Conservation (phyloP, 805 yeast species). For the Saturnispora galanensis region DNA sequence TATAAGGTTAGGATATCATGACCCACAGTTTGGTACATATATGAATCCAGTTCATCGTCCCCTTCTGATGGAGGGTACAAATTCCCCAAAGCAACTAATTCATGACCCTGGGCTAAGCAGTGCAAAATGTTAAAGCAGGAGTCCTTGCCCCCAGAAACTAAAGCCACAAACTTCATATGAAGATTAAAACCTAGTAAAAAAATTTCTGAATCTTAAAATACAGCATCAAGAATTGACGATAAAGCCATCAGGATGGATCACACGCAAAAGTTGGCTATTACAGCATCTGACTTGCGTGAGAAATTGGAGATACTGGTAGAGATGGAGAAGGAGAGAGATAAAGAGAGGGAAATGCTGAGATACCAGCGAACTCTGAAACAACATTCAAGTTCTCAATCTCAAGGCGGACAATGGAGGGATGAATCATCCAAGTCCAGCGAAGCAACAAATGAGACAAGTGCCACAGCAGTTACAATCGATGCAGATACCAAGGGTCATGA, state of each 20-base stretch:
- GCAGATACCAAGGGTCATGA: too few species aligned
- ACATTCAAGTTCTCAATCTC: neutral
- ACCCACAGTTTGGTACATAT: conserved; percentile 97
- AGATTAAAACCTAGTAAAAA: neutral
- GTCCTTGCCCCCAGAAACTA: conserved; percentile 94
- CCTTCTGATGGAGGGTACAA: conserved; percentile 45
- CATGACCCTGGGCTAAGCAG: conserved; percentile 79
- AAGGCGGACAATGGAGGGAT: too few species aligned
- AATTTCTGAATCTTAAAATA: too few species aligned
- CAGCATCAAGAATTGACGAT: too few species aligned
- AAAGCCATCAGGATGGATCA: neutral
- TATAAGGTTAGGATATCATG: conserved; percentile 64
- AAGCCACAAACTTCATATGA: conserved; percentile 80
- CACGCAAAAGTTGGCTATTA: neutral
- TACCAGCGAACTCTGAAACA: neutral
- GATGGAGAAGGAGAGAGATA: neutral
- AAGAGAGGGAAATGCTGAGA: neutral
- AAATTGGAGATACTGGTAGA: neutral
- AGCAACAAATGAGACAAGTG: neutral
- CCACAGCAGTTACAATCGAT: too few species aligned
- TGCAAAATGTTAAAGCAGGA: conserved; percentile 85
- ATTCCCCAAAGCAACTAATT: conserved; percentile 76
- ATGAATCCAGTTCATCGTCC: conserved; percentile 76
- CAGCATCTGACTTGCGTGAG: neutral
- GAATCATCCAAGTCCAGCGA: too few species aligned